These are phyloP conservation scores for Antrodiella citrinella DNA, from an alignment of 768 basidiomycete species.

Conservation along the genomic window DNA sequence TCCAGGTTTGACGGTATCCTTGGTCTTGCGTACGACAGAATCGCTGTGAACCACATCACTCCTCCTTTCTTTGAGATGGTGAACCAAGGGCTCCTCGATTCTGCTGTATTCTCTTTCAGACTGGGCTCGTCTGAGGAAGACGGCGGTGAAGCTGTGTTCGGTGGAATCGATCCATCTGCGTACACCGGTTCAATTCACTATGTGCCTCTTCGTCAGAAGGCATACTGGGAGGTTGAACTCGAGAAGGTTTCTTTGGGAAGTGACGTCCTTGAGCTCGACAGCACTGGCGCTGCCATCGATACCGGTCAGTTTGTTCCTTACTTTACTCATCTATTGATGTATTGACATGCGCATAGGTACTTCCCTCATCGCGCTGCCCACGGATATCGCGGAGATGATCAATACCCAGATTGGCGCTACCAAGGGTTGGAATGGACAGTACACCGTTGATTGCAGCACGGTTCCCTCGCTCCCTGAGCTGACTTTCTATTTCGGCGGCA, in stretches of 20 bases:
- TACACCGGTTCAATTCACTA: slow-evolving; percentile 80
- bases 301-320: slow-evolving; percentile 58
- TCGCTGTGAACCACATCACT: slow-evolving; percentile 84
- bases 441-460: slow-evolving; percentile 80
- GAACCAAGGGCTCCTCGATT: slow-evolving; percentile 68
- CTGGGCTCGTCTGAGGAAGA: slow-evolving; percentile 80
- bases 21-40: slow-evolving; percentile 92
- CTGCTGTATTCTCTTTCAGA: slow-evolving; percentile 91
- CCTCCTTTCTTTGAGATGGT: slow-evolving; percentile 97
- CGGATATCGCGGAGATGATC: slow-evolving; percentile 95
- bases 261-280: slow-evolving; percentile 83
- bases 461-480: slow-evolving; percentile 81
- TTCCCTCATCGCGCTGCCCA: slow-evolving; percentile 87
- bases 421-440: slow-evolving; percentile 95
- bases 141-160: slow-evolving; percentile 87
- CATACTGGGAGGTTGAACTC: slow-evolving; percentile 98
- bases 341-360: slow-evolving; percentile 72
- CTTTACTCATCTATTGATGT: neutral
- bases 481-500: slow-evolving; percentile 75
- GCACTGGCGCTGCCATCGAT: slow-evolving; percentile 90
- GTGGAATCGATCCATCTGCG: slow-evolving; percentile 72
- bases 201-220: slow-evolving; percentile 88
- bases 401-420: slow-evolving; percentile 92
- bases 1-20: slow-evolving; percentile 89
- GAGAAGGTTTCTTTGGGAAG: slow-evolving; percentile 78